Evolutionary conservation across 495 filamentous ascomycete species (phyloP).

Genomic region (Articulospora tetracladia): DNA sequence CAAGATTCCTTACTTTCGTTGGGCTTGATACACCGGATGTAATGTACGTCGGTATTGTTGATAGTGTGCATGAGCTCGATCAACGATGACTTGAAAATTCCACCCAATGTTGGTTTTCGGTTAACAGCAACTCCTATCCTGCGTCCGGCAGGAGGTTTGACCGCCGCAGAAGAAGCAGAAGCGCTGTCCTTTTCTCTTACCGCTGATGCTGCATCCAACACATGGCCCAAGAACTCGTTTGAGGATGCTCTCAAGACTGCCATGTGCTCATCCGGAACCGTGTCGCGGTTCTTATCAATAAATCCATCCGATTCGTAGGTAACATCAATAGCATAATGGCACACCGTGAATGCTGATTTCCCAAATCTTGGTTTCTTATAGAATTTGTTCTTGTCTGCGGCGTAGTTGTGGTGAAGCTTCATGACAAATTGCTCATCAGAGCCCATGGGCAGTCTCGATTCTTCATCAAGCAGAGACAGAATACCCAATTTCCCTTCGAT

Average conservation of each 20-base stretch:
- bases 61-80: conserved; percentile 99
- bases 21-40: conserved; percentile 99
- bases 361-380: conserved; percentile 98
- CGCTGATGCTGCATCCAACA: conserved; percentile 78
- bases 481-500: conserved; percentile 97
- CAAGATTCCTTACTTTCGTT: conserved; percentile 96
- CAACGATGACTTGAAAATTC: conserved; percentile 97
- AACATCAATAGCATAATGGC: conserved; percentile 97
- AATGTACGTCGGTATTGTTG: conserved; percentile 96
- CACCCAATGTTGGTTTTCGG: conserved; percentile 93
- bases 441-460: conserved; percentile 93
- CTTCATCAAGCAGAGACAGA: conserved; percentile 88
- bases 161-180: conserved; percentile 58
- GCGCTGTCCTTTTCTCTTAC: conserved; percentile 85
- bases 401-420: conserved; percentile 94
- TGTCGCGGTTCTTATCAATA: conserved; percentile 99
- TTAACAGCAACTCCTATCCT: conserved; percentile 88
- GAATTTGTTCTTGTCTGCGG: conserved; percentile 87
- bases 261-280: conserved; percentile 97
- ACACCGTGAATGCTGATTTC: conserved; percentile 96
- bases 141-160: conserved; percentile 69
- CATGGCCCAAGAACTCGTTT: conserved; percentile 80
- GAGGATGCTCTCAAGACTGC: conserved; percentile 80
- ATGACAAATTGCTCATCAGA: conserved; percentile 97
- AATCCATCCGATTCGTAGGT: conserved; percentile 99